Evolutionary conservation across 73 alveolate genomes (phyloP).

Genomic region (Uronychia setigera): DNA sequence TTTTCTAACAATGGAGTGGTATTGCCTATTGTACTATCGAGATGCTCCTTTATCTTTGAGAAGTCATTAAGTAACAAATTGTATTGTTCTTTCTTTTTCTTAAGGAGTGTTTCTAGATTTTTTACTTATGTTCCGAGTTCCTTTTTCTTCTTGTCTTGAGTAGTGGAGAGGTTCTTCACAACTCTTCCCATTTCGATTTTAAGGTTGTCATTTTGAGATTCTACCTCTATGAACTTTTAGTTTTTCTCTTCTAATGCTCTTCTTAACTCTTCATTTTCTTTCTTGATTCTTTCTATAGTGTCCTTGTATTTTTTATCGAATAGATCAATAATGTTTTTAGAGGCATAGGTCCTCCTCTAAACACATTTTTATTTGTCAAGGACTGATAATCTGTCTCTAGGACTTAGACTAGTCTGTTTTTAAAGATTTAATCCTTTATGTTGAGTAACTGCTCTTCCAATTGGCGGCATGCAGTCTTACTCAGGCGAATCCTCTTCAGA

Average conservation of each 20-base stretch:
- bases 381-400: too few relatives aligned
- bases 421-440: neutral
- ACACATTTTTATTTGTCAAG: too few relatives aligned
- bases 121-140: neutral
- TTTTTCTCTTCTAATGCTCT: neutral
- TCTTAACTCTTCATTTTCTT: neutral
- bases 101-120: neutral
- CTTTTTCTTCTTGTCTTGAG: neutral
- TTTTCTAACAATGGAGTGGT: neutral
- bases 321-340: neutral
- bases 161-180: neutral
- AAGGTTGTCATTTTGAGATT: neutral
- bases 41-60: neutral
- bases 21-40: neutral
- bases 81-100: neutral
- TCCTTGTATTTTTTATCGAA: neutral
- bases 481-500: too few relatives aligned
- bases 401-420: too few relatives aligned
- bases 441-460: too few relatives aligned
- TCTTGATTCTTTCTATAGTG: neutral
- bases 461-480: too few relatives aligned
- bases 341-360: conserved; percentile 5
- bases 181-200: neutral
- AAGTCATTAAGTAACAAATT: neutral
- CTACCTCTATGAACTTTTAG: neutral